Percentiles rank a stretch among this genome's conserved stretches.
phyloP scores from a whole-genome alignment of 2,329 filamentous ascomycete species.

The Botryosphaeria dothidea region DNA sequence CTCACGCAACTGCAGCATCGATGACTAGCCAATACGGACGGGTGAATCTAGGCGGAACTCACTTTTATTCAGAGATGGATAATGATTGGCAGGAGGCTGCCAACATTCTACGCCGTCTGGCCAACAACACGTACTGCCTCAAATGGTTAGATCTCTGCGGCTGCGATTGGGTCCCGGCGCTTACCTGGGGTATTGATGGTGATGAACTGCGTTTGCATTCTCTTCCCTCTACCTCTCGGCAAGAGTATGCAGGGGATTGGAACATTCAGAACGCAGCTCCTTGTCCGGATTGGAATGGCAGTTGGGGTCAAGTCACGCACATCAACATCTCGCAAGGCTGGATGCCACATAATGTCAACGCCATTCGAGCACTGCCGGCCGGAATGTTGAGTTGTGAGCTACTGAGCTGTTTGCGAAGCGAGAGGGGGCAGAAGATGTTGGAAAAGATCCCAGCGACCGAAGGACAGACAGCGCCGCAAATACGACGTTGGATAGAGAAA shows the following conservation, averaged over 20 bases:
- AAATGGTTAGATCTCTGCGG: conserved; percentile 65
- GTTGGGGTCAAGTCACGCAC: conserved; percentile 47
- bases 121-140: conserved; percentile 57
- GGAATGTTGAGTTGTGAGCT: conserved; percentile 35
- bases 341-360: conserved; percentile 37
- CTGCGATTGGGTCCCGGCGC: conserved; percentile 58
- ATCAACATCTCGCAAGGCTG: conserved; percentile 47
- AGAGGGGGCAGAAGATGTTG: conserved; percentile 25
- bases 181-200: conserved; percentile 41
- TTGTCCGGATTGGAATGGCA: conserved; percentile 40
- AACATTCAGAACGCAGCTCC: conserved; percentile 15
- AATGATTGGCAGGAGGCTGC: conserved; percentile 59
- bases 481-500: conserved; percentile 39
- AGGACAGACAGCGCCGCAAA: conserved; percentile 25
- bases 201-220: conserved; percentile 21
- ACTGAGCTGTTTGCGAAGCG: conserved; percentile 37
- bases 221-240: too few relatives aligned
- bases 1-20: conserved; percentile 50
- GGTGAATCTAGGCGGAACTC: conserved; percentile 52
- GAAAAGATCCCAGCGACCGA: background rate
- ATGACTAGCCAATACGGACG: conserved; percentile 44
- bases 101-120: conserved; percentile 57
- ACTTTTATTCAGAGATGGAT: conserved; percentile 55
- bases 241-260: background rate
- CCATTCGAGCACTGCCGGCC: conserved; percentile 37